These are phyloP conservation scores for Rhizopogon sp. DNA, from an alignment of 768 basidiomycete genomes.

Conservation along the genomic window DNA sequence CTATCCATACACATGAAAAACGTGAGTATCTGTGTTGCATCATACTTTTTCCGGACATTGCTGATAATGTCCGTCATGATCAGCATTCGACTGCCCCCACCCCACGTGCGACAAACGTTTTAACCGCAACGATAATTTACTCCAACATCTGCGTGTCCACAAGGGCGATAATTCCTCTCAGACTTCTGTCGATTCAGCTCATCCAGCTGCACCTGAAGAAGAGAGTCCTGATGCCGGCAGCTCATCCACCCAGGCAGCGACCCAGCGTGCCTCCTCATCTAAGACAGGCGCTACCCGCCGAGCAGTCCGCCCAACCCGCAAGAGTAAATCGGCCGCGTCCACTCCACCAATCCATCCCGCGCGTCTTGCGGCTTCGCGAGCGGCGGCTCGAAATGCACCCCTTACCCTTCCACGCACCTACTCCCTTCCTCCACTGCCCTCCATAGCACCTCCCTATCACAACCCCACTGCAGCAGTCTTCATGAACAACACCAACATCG, in stretches of 20 bases:
- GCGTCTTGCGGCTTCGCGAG: slow-evolving; percentile 28
- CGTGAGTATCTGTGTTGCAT: slow-evolving; percentile 40
- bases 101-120: slow-evolving; percentile 67
- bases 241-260: slow-evolving; percentile 8
- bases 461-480: slow-evolving; percentile 21
- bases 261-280: slow-evolving; percentile 22
- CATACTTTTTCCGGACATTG: slow-evolving; percentile 10
- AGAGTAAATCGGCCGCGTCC: slow-evolving; percentile 31
- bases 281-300: slow-evolving; percentile 15
- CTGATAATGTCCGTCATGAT: slow-evolving; percentile 19
- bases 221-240: slow-evolving; percentile 9
- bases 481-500: slow-evolving; percentile 31
- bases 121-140: slow-evolving; percentile 75
- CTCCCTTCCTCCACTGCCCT: slow-evolving; percentile 26
- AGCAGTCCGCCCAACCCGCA: slow-evolving; percentile 26
- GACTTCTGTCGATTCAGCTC: slow-evolving; percentile 25
- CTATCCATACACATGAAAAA: slow-evolving; percentile 74
- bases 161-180: slow-evolving; percentile 34
- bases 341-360: slow-evolving; percentile 29
- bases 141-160: slow-evolving; percentile 76
- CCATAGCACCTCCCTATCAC: slow-evolving; percentile 23
- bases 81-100: slow-evolving; percentile 71
- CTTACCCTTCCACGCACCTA: slow-evolving; percentile 28
- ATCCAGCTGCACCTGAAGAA: slow-evolving; percentile 23
- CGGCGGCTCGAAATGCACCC: slow-evolving; percentile 24